Base-by-base conservation (phyloP, 1,139 yeast genomes). In the Lodderomyces beijingensis region DNA sequence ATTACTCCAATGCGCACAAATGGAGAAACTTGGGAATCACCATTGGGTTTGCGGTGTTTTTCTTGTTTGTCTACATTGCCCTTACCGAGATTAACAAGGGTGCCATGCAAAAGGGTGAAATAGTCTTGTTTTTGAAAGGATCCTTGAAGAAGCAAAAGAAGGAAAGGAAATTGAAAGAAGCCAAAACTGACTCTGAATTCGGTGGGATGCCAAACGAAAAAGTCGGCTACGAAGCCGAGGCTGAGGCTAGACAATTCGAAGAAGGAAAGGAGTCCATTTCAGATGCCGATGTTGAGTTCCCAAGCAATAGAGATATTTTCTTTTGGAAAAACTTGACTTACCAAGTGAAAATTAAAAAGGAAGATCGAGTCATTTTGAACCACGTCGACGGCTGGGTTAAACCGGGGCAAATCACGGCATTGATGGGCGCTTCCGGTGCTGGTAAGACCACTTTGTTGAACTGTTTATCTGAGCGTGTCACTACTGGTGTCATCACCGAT, bases 1-100 rank as follows among this genome's bases (percentile, higher is more conserved):
- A 51, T 11, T 86, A 83, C 56, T 49, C 54, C 28, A 68, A 73
- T 43, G 40, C 62, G 7, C 89, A 87, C 54, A 74, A 76, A 52
- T 88, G 96, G 96, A 78, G 96, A 62, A 81, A 87, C 50, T 74
- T 77, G 42, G 95, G 95, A 53, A 80, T 87, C 44, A 59, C 72
- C 25, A 37, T 79, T 42, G 86, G 67, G 0, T 83, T 71, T 49
- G 58, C 62, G 19, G 31, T 77, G 15, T 70, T 79, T 55, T 80
- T 82, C 55, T 59, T 80, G 36, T 47, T 47, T 28, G 61, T 76
- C 16, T 81, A 82, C 50, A 57, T 86, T 47, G 30, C 64, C 5
- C 67, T 79, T 41, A 74, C 79, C 40, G 91, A 82, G 59, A 60
- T 62, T 41, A 81, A 81, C 49, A 82, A 80, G 49, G 87, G 89